Conservation (phyloP, 1,284 basidiomycete species). For the Papiliotrema terrestris region DNA sequence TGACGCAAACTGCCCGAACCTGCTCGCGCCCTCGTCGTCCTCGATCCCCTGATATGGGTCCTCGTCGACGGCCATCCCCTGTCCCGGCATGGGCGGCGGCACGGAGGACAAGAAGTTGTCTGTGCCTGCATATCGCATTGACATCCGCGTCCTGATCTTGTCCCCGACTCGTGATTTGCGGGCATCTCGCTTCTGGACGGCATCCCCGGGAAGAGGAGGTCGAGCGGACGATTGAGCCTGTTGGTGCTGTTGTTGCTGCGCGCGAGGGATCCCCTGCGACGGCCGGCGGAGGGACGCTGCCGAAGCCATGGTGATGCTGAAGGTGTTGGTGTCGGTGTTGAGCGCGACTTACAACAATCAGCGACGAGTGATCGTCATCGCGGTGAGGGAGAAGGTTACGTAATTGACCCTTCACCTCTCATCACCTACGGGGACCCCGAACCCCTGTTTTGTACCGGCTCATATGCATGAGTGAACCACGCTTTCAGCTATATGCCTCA, state of each 20-base stretch:
- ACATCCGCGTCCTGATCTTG: slow-evolving; percentile 90
- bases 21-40: slow-evolving; percentile 15
- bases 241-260: not conserved
- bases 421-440: not conserved
- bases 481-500: too few relatives aligned
- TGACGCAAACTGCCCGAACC: slow-evolving; percentile 29
- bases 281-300: slow-evolving; percentile 12
- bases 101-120: slow-evolving; percentile 32
- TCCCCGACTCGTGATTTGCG: slow-evolving; percentile 75
- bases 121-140: slow-evolving; percentile 60
- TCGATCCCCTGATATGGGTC: slow-evolving; percentile 35
- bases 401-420: not conserved
- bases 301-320: slow-evolving; percentile 21
- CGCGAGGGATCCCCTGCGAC: slow-evolving; percentile 10
- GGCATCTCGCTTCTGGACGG: slow-evolving; percentile 22
- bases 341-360: too few relatives aligned
- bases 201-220: slow-evolving; percentile 6
- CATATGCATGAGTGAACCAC: too few relatives aligned
- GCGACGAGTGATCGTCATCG: not conserved
- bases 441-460: too few relatives aligned
- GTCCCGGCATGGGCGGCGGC: slow-evolving; percentile 57
- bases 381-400: not conserved
- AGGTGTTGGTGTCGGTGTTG: not conserved
- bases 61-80: slow-evolving; percentile 21
- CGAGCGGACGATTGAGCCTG: not conserved